Base-by-base conservation (phyloP, 305 asterid species). In the Fraxinus velutina region DNA sequence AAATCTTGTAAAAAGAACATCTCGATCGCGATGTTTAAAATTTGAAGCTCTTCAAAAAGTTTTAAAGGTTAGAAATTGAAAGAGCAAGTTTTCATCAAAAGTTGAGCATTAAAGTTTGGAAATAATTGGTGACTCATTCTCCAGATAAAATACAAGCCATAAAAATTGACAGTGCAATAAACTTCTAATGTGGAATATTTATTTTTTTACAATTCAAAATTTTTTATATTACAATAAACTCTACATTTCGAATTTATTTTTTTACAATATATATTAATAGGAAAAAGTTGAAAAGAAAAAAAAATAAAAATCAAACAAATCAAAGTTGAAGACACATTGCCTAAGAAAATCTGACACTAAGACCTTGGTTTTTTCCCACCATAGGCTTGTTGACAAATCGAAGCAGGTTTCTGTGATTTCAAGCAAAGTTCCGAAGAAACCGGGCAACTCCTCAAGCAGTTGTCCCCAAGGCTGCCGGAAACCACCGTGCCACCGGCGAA, bases 401-500 rank as follows among this genome's bases (percentile, higher is more conserved):
- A 87, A 73, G 86, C 87, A 5, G 98, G 92, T 86, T 95, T 95
- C 93, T 95, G 99, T 75, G 96, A 87, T 86, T 93, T 93, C 84
- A 84, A 86, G 91, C 99, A 95, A 80, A 95, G 99, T 73, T 86
- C 89, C 92, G 99, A 95, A 55, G 89, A 82, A 13, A 34, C 77
- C 87, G 98, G 99, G 84, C 99, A 95, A 32, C 73, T 83, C 80
- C 82, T 87, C 78, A 95, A 82, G 81, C 99, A 95, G 75, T 95
- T 95, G 85, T 93, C 98, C 21, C 99, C 98, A 34, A 95, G 78
- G 79, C 98, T 93, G n/a, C 99, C 97, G 81, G 93, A 84, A 29
- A 90, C 90, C 68, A 87, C 32, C 60, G 77, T 75, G 6, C 34
- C 71, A 55, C 89, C 87, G 81, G 87, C 76, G 84, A 95, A 90